Percentiles rank a stretch among this genome's conserved stretches.
Conservation (phyloP, 2,329 filamentous ascomycete genomes). For the Sarocladiaceae sp. region DNA sequence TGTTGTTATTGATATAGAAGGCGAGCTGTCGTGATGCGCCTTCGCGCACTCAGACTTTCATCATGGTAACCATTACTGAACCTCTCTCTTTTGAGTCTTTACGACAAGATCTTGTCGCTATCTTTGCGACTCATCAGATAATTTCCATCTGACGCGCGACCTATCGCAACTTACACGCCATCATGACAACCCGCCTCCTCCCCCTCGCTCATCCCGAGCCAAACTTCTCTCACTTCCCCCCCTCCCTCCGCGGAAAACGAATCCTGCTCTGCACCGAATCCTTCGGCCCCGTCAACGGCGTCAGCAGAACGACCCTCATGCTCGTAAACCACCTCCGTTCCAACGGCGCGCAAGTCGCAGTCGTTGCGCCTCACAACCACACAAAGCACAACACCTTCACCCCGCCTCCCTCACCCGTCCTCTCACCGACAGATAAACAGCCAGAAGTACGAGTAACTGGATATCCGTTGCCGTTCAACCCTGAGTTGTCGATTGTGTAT, state of each 20-base stretch:
- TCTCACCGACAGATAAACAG: slow-evolving; percentile 22
- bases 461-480: slow-evolving; percentile 67
- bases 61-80: neutral
- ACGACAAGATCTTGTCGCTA: neutral
- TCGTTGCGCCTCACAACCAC: slow-evolving; percentile 60
- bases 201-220: slow-evolving; percentile 22
- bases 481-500: slow-evolving; percentile 65
- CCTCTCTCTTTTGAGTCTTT: neutral
- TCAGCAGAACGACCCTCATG: slow-evolving; percentile 66
- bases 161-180: neutral
- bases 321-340: slow-evolving; percentile 62
- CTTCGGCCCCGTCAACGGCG: slow-evolving; percentile 70
- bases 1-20: slow-evolving; percentile 9
- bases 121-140: neutral
- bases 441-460: slow-evolving; percentile 57
- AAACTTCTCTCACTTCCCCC: slow-evolving; percentile 41
- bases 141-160: neutral
- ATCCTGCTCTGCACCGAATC: slow-evolving; percentile 68
- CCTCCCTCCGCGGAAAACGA: slow-evolving; percentile 52
- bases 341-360: slow-evolving; percentile 61
- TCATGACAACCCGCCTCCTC: slow-evolving; percentile 4
- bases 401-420: slow-evolving; percentile 31
- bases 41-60: neutral
- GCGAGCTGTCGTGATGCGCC: neutral
- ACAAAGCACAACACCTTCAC: slow-evolving; percentile 51